Evolutionary conservation across 2,329 filamentous ascomycete species (phyloP).

Genomic region (Thielaviopsis ethacetica): DNA sequence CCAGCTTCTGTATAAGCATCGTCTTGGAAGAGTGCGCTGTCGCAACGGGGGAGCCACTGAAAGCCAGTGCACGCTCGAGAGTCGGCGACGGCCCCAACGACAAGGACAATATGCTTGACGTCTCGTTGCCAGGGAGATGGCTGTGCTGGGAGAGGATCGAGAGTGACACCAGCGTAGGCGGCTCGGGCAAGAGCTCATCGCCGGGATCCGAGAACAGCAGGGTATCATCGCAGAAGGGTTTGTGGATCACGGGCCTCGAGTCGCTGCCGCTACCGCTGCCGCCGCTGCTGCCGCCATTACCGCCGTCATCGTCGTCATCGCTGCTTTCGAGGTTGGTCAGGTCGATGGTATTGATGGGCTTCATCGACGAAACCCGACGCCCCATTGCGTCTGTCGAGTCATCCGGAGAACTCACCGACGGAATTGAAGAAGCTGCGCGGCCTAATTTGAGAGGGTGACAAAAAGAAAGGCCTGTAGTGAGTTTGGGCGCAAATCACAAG

Average conservation of each 20-base stretch:
- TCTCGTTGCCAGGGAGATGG: neutral
- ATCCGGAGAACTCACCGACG: neutral
- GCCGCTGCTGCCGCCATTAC: neutral
- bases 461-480: neutral
- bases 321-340: constrained; percentile 3
- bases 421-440: neutral
- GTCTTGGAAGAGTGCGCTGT: neutral
- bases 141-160: neutral
- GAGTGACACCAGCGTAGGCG: neutral
- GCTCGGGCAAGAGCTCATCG: neutral
- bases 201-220: neutral
- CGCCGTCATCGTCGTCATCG: neutral
- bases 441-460: neutral
- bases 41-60: neutral
- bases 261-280: neutral
- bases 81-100: neutral
- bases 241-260: neutral
- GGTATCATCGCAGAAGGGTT: neutral
- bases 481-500: neutral
- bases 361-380: constrained; percentile 1
- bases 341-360: constrained; percentile 1
- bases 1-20: neutral
- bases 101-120: neutral
- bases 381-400: neutral
- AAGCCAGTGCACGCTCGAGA: too few relatives aligned